These are phyloP conservation scores for Hypocreales sp. DNA, from an alignment of 2,329 filamentous ascomycete genomes.

Conservation along the genomic window DNA sequence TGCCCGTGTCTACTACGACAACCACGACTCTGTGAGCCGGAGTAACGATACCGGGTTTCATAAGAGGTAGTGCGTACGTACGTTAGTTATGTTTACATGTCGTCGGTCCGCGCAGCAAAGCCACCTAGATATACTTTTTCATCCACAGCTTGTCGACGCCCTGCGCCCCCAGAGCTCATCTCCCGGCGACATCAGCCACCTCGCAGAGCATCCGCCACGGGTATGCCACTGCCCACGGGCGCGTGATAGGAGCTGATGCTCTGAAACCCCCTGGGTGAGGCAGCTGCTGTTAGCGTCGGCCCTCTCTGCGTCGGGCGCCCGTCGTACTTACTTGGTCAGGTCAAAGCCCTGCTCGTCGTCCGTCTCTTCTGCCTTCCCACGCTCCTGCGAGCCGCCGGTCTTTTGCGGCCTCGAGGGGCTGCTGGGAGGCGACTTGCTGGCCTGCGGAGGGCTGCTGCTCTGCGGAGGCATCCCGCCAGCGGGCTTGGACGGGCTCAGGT, in stretches of 20 bases:
- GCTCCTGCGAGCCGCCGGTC: conserved; percentile 10
- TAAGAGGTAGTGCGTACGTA: too few relatives aligned
- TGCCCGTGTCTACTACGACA: too few relatives aligned
- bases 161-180: too few relatives aligned
- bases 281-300: conserved; percentile 9
- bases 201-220: conserved; percentile 25
- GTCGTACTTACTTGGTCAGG: conserved; percentile 34
- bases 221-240: conserved; percentile 29
- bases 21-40: too few relatives aligned
- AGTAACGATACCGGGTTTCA: too few relatives aligned
- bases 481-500: conserved; percentile 42
- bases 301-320: too few relatives aligned
- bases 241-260: conserved; percentile 49
- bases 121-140: too few relatives aligned
- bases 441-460: conserved; percentile 42
- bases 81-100: too few relatives aligned
- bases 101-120: too few relatives aligned
- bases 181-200: too few relatives aligned
- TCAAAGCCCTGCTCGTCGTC: conserved; percentile 41
- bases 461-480: conserved; percentile 24
- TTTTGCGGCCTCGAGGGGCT: conserved; percentile 32
- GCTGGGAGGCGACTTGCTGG: conserved; percentile 33
- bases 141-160: too few relatives aligned
- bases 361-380: conserved; percentile 14
- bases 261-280: conserved; percentile 39